phyloP scores from a whole-genome alignment of 169 alveolate genomes.

The Eimeria maxima region DNA sequence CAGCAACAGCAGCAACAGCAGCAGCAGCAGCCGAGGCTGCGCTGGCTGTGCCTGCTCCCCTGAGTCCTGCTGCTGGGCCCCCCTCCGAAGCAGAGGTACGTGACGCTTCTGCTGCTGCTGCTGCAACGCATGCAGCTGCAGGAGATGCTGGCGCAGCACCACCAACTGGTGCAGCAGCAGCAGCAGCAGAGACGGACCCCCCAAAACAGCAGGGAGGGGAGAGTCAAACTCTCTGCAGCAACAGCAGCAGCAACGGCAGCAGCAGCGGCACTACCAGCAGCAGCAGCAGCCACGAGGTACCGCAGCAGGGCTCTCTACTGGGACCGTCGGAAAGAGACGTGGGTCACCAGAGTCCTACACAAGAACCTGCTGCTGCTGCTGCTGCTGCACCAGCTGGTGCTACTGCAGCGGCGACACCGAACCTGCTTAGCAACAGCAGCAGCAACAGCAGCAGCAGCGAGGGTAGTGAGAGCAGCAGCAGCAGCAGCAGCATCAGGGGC shows the following conservation, averaged over 20 bases:
- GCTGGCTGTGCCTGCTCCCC: background rate
- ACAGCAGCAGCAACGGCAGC: background rate
- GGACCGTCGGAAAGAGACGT: background rate
- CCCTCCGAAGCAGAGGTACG: background rate
- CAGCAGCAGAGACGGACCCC: background rate
- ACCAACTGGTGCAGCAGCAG: background rate
- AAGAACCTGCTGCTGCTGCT: slow-evolving; percentile 19
- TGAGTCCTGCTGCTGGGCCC: background rate
- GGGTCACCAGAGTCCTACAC: background rate
- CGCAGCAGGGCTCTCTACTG: background rate
- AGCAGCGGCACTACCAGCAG: background rate
- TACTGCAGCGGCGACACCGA: background rate
- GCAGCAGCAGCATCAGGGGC: slow-evolving; percentile 33
- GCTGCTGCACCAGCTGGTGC: background rate
- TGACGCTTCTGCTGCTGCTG: background rate
- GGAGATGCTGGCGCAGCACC: background rate
- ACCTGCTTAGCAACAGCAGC: background rate
- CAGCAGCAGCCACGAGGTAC: background rate
- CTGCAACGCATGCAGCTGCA: background rate
- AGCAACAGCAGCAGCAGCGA: slow-evolving; percentile 12
- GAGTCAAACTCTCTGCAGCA: background rate
- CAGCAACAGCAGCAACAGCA: slow-evolving; percentile 47
- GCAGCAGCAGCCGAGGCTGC: slow-evolving; percentile 36
- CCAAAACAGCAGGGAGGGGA: background rate
- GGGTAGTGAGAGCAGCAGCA: background rate